Evolutionary conservation across 2,329 filamentous ascomycete species (phyloP).

Genomic region (Penicillium sclerotigenum): DNA sequence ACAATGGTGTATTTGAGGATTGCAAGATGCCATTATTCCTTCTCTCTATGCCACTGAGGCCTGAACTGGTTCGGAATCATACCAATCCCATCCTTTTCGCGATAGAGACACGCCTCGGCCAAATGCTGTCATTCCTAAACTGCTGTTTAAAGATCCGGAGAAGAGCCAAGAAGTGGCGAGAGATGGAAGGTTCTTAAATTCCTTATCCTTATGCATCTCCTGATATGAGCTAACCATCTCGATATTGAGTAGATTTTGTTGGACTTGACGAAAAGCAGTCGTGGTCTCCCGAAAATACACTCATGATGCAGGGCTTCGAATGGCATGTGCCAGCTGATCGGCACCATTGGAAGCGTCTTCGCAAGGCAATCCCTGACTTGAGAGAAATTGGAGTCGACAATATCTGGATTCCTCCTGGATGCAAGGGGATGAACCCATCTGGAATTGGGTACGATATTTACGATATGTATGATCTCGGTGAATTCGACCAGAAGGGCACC

Average conservation of each 20-base stretch:
- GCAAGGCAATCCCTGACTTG: conserved; percentile 51
- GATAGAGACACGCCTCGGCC: neutral
- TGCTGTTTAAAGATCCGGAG: conserved; percentile 9
- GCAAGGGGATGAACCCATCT: conserved; percentile 60
- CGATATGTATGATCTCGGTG: conserved; percentile 67
- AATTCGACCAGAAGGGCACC: conserved; percentile 67
- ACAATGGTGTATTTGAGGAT: neutral
- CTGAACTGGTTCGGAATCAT: neutral
- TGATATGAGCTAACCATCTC: neutral
- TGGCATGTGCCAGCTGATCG: conserved; percentile 65
- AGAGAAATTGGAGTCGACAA: conserved; percentile 60
- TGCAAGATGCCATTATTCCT: neutral
- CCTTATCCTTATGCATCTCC: neutral
- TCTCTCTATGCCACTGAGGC: neutral
- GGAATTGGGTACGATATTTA: conserved; percentile 69
- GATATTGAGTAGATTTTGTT: conserved; percentile 20
- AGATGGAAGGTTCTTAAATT: conserved; percentile 8
- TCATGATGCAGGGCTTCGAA: conserved; percentile 69
- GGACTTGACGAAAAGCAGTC: conserved; percentile 24
- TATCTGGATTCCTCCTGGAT: conserved; percentile 68
- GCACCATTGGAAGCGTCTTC: conserved; percentile 60
- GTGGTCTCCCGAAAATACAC: conserved; percentile 35
- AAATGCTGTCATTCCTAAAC: conserved; percentile 15
- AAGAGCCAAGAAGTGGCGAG: conserved; percentile 10
- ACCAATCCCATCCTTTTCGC: neutral